These are phyloP conservation scores for Chrysoporthe deuterocubensis DNA, from an alignment of 2,329 filamentous ascomycete genomes.

Conservation along the genomic window DNA sequence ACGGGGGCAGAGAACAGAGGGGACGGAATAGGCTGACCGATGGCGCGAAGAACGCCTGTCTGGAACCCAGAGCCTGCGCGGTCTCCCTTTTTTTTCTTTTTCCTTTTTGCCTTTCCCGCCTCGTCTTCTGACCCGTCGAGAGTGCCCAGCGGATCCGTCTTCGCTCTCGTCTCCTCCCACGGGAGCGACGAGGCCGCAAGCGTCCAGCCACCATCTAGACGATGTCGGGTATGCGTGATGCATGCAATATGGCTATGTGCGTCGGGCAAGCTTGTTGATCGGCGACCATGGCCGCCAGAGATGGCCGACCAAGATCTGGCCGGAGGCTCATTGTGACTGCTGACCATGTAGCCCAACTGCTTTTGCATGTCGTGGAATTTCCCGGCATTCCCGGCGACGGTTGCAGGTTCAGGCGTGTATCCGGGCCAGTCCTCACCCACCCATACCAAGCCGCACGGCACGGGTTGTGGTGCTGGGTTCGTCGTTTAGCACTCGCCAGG, in stretches of 20 bases:
- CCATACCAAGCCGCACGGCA: neutral
- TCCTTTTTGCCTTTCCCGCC: neutral
- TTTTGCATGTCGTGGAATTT: neutral
- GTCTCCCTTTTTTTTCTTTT: neutral
- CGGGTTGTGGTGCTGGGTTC: neutral
- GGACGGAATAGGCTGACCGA: neutral
- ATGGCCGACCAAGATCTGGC: neutral
- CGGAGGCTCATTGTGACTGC: neutral
- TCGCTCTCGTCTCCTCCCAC: neutral
- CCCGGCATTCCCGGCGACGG: neutral
- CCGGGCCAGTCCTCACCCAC: neutral
- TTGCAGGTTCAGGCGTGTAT: neutral
- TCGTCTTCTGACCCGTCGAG: neutral
- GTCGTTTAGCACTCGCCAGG: neutral
- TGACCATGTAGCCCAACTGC: neutral
- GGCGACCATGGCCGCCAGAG: neutral
- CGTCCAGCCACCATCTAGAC: neutral
- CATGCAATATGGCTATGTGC: slow-evolving; percentile 16
- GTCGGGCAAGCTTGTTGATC: slow-evolving; percentile 3
- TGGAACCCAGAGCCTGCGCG: neutral
- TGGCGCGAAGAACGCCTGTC: neutral
- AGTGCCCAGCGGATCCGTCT: neutral
- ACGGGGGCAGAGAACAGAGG: neutral
- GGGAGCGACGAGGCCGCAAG: neutral
- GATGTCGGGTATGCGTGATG: neutral